These are phyloP conservation scores for Jatropha podagrica DNA, from an alignment of 441 rosid species.

Conservation along the genomic window DNA sequence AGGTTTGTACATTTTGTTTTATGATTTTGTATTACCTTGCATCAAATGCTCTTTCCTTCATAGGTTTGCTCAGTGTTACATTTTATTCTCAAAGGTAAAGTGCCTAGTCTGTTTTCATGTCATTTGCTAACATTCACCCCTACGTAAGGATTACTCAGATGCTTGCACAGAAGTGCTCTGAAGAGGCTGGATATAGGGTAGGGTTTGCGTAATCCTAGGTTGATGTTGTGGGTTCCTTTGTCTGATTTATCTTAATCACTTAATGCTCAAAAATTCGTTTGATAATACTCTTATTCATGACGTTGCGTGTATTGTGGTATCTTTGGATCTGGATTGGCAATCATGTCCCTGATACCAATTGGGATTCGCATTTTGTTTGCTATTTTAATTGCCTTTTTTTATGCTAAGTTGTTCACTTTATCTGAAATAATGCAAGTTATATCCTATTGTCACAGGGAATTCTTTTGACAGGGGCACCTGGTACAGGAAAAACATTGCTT, in stretches of 20 bases:
- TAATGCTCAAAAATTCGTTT: not conserved
- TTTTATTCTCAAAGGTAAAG: constrained; percentile 5
- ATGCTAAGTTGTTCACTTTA: not conserved
- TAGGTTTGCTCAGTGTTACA: not conserved
- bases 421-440: constrained; percentile 7
- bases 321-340: not conserved
- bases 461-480: constrained; percentile 98
- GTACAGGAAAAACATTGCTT: constrained; percentile 96
- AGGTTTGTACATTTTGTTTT: constrained; percentile 51
- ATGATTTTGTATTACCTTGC: not conserved
- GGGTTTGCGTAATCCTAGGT: not conserved
- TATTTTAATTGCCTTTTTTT: not conserved
- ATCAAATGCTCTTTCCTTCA: not conserved
- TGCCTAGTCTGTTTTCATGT: not conserved
- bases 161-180: not conserved
- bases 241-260: not conserved
- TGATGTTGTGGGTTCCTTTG: not conserved
- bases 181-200: not conserved
- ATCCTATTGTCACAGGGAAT: constrained; percentile 64
- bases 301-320: not conserved
- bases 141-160: not conserved
- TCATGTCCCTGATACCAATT: not conserved
- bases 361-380: not conserved
- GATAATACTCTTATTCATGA: not conserved
- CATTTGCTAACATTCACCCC: not conserved